Evolutionary conservation across 208 protist species (phyloP).

Genomic region (Entamoeba invadens): DNA sequence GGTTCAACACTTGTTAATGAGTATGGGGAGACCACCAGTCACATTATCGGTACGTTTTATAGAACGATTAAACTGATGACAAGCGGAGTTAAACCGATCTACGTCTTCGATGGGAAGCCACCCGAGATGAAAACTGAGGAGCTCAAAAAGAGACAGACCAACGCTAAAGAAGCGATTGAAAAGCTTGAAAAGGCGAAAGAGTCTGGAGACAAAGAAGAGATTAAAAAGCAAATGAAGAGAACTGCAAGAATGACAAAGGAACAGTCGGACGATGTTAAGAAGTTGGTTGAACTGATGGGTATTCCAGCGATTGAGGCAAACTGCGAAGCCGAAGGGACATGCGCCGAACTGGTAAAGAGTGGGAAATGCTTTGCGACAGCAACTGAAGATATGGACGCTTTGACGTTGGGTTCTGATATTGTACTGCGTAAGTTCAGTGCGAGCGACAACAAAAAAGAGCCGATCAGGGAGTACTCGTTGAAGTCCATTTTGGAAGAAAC

Average conservation of each 20-base stretch:
- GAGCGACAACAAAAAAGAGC: background rate
- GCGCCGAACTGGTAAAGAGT: slow-evolving; percentile 74
- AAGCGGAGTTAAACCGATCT: slow-evolving; percentile 88
- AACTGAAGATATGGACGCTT: slow-evolving; percentile 97
- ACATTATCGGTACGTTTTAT: slow-evolving; percentile 86
- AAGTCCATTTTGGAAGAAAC: background rate
- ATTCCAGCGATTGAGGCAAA: slow-evolving; percentile 84
- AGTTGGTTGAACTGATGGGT: slow-evolving; percentile 88
- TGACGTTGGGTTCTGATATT: slow-evolving; percentile 82
- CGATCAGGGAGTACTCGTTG: slow-evolving; percentile 63
- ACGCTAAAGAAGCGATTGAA: background rate
- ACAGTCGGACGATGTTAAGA: slow-evolving; percentile 90
- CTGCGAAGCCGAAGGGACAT: slow-evolving; percentile 91
- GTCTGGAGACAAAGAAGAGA: slow-evolving; percentile 42
- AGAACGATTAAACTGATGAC: slow-evolving; percentile 88
- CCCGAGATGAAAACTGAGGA: slow-evolving; percentile 73
- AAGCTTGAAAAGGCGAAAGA: slow-evolving; percentile 53
- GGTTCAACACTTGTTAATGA: slow-evolving; percentile 68
- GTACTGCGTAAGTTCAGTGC: slow-evolving; percentile 83
- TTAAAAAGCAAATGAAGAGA: slow-evolving; percentile 45
- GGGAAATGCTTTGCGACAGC: slow-evolving; percentile 71
- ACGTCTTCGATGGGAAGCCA: slow-evolving; percentile 96
- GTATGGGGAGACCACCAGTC: slow-evolving; percentile 78
- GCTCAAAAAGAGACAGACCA: background rate
- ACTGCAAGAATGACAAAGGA: background rate